These are phyloP conservation scores for Coemansia sp. DNA, from an alignment of 371 early-diverging fungal genomes.

Conservation along the genomic window DNA sequence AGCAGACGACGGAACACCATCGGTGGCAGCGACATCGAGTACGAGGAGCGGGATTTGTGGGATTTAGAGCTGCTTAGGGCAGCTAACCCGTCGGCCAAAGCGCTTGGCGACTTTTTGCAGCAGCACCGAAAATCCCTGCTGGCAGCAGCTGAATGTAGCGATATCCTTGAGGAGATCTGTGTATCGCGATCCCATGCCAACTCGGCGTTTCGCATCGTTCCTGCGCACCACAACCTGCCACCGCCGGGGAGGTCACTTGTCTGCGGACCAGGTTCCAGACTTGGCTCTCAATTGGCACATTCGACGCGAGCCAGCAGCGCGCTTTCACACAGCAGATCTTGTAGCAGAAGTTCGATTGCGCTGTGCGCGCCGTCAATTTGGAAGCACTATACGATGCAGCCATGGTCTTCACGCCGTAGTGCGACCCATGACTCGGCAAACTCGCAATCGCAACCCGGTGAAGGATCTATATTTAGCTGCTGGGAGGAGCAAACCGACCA, in stretches of 20 bases:
- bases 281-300: not conserved
- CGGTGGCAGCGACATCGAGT: constrained; percentile 1
- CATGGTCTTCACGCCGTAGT: not conserved
- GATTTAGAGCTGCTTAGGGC: constrained; percentile 8
- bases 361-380: constrained; percentile 4
- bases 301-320: not conserved
- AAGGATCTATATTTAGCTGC: not conserved
- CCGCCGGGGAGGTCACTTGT: not conserved
- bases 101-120: constrained; percentile 27
- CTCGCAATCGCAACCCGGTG: not conserved
- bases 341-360: constrained; percentile 6
- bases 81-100: constrained; percentile 16
- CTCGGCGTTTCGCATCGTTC: not conserved
- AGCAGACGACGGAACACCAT: constrained; percentile 16
- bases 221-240: not conserved
- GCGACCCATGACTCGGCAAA: not conserved
- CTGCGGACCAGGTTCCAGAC: not conserved
- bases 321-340: not conserved
- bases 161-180: constrained; percentile 34
- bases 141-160: constrained; percentile 49
- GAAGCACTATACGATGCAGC: constrained; percentile 17
- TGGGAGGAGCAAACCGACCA: not conserved
- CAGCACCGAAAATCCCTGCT: constrained; percentile 50
- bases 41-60: constrained; percentile 12
- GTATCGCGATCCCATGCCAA: constrained; percentile 3